These are phyloP conservation scores for Samsoniella hepiali DNA, from an alignment of 2,329 filamentous ascomycete genomes.

Conservation along the genomic window DNA sequence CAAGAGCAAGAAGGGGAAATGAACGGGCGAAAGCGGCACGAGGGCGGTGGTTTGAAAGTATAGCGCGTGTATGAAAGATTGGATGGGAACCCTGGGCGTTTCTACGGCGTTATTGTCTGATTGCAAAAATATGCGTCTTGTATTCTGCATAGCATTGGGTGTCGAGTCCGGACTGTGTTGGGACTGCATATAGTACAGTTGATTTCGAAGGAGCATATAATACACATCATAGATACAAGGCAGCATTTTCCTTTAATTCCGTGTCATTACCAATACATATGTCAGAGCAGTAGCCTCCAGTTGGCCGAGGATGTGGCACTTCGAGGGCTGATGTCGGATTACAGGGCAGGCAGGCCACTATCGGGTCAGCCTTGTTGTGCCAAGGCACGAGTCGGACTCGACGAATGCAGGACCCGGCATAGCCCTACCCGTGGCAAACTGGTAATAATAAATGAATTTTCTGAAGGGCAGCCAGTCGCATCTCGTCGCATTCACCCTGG, in stretches of 20 bases:
- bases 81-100: slow-evolving; percentile 10
- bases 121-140: background rate
- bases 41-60: background rate
- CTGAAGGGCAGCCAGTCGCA: background rate
- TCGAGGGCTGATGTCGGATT: too few relatives aligned
- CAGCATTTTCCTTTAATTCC: too few relatives aligned
- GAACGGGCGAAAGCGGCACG: background rate
- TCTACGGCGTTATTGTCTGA: slow-evolving; percentile 11
- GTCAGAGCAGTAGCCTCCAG: background rate
- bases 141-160: slow-evolving; percentile 17
- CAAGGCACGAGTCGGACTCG: background rate
- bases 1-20: slow-evolving; percentile 11
- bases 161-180: slow-evolving; percentile 1
- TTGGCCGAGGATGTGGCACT: background rate
- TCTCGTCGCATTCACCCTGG: slow-evolving; percentile 1
- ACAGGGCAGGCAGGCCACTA: too few relatives aligned
- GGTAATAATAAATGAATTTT: background rate
- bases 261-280: background rate
- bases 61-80: background rate
- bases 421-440: slow-evolving; percentile 6
- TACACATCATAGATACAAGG: background rate
- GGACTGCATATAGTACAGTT: background rate
- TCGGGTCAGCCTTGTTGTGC: background rate
- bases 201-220: slow-evolving; percentile 12
- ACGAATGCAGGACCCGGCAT: too few relatives aligned